These are phyloP conservation scores for Drosera spatulata DNA, from an alignment of 179 eudicot genomes.

Conservation along the genomic window DNA sequence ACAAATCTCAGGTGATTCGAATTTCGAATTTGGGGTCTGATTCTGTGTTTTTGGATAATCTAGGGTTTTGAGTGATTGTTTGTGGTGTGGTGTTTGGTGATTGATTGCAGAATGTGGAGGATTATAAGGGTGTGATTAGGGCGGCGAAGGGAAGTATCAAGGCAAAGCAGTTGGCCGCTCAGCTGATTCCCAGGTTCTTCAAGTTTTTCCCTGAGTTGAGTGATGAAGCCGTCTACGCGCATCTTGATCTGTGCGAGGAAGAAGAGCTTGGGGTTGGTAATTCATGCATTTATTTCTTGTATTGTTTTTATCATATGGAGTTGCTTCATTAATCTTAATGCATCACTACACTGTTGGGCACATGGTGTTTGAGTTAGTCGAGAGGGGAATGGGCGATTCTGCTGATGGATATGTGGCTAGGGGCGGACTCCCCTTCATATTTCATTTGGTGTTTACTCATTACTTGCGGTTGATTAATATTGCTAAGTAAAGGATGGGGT, in stretches of 20 bases:
- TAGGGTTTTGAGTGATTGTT: constrained; percentile 3
- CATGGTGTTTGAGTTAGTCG: too few species aligned
- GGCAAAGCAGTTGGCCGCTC: constrained; percentile 84
- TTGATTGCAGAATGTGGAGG: constrained; percentile 49
- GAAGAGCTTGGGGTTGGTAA: constrained; percentile 89
- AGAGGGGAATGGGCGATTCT: too few species aligned
- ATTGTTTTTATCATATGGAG: neutral
- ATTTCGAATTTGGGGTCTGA: constrained; percentile 2
- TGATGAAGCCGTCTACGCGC: constrained; percentile 50
- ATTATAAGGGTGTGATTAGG: constrained; percentile 63
- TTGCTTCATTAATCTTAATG: too few species aligned
- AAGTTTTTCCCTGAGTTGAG: constrained; percentile 66
- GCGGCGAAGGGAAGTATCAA: constrained; percentile 62
- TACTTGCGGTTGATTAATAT: too few species aligned
- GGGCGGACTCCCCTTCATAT: too few species aligned
- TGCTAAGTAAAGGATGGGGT: too few species aligned
- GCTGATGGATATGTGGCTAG: too few species aligned
- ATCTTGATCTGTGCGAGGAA: constrained; percentile 85
- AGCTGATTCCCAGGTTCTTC: constrained; percentile 86
- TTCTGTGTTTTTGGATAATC: constrained; percentile 10
- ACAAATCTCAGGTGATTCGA: constrained; percentile 67
- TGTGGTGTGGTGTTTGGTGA: neutral
- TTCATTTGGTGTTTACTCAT: too few species aligned
- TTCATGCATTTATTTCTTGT: neutral
- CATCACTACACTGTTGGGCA: too few species aligned